Evolutionary conservation across 2,329 filamentous ascomycete species (phyloP).

Genomic region (Helicocarpus griseus): DNA sequence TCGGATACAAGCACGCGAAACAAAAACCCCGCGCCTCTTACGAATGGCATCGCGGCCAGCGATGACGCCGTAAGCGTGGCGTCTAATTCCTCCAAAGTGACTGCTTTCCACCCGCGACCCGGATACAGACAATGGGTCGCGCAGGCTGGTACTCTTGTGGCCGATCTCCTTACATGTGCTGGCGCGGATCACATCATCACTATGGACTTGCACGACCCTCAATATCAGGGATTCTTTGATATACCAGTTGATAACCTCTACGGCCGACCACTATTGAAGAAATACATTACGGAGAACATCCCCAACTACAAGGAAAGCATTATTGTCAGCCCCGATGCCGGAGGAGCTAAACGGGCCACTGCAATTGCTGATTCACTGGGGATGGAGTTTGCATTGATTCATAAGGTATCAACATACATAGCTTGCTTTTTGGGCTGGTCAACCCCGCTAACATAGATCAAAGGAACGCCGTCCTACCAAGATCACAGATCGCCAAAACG

Average conservation of each 20-base stretch:
- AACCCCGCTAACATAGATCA: too few species aligned
- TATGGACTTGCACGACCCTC: constrained; percentile 91
- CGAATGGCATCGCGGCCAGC: constrained; percentile 44
- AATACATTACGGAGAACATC: constrained; percentile 68
- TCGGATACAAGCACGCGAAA: constrained; percentile 19
- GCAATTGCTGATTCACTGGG: constrained; percentile 87
- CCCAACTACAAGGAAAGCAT: constrained; percentile 77
- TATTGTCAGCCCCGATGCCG: constrained; percentile 91
- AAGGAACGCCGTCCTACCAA: constrained; percentile 82
- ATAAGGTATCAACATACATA: constrained; percentile 62
- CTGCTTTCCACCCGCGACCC: constrained; percentile 68
- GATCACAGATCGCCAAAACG: constrained; percentile 70
- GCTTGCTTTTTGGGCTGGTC: too few species aligned
- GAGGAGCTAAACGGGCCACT: constrained; percentile 90
- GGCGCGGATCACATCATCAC: constrained; percentile 96
- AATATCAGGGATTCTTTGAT: constrained; percentile 98
- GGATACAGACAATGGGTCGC: constrained; percentile 99
- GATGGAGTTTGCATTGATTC: constrained; percentile 94
- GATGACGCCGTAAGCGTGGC: constrained; percentile 56
- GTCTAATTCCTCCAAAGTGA: constrained; percentile 41
- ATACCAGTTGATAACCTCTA: constrained; percentile 98
- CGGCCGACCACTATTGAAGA: constrained; percentile 48
- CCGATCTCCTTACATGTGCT: constrained; percentile 87
- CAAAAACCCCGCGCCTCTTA: constrained; percentile 25
- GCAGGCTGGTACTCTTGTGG: constrained; percentile 88